A percentile compares a stretch with the other conserved stretches of the same genome.
These are phyloP conservation scores for Vachellia collinsii DNA, from an alignment of 306 rosid genomes.

Conservation along the genomic window DNA sequence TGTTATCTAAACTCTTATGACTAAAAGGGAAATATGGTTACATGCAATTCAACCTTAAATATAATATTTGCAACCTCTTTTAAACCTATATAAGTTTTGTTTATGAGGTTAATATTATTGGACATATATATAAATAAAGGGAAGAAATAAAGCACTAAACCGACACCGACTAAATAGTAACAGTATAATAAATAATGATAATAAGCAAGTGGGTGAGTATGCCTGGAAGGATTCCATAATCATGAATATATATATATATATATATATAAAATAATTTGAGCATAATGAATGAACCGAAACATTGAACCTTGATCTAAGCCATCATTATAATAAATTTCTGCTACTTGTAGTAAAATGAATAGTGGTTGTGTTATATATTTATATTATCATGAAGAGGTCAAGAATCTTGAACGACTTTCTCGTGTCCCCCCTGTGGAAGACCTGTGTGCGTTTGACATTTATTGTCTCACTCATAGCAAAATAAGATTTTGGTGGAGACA, in stretches of 20 bases:
- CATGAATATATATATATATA: not conserved
- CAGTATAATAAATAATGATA: not conserved
- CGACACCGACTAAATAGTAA: slow-evolving; percentile 23
- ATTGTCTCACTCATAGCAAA: not conserved
- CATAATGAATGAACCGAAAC: slow-evolving; percentile 25
- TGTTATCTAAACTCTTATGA: too few relatives aligned
- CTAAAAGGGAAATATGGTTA: too few relatives aligned
- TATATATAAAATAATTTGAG: not conserved
- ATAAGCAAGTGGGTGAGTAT: slow-evolving; percentile 10
- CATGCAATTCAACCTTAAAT: too few relatives aligned
- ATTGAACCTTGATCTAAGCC: slow-evolving; percentile 42
- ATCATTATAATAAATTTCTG: slow-evolving; percentile 23
- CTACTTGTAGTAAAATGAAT: slow-evolving; percentile 26
- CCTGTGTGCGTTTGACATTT: not conserved
- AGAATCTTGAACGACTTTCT: slow-evolving; percentile 43
- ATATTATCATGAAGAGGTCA: slow-evolving; percentile 28
- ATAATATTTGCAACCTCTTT: too few relatives aligned
- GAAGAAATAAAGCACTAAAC: not conserved
- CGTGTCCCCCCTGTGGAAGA: slow-evolving; percentile 25
- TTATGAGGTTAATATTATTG: too few relatives aligned
- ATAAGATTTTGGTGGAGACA: too few relatives aligned
- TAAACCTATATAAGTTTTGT: too few relatives aligned
- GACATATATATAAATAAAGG: too few relatives aligned
- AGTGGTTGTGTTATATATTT: not conserved
- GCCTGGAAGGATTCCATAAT: not conserved